Percentiles rank a stretch among this genome's conserved stretches.
These are phyloP conservation scores for Salvia miltiorrhiza DNA, from an alignment of 257 asterid species.

Conservation along the genomic window DNA sequence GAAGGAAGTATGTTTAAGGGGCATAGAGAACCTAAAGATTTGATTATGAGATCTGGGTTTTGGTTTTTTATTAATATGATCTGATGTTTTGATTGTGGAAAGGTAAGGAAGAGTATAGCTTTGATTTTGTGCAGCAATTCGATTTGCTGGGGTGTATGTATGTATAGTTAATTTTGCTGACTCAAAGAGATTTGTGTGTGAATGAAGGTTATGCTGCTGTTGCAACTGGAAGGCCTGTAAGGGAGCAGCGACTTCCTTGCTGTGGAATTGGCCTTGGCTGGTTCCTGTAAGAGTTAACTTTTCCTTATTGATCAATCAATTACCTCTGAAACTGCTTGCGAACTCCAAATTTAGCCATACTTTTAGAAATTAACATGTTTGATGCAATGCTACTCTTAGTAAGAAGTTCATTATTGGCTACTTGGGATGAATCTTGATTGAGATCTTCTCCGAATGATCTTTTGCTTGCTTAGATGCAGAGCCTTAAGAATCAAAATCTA, in stretches of 20 bases:
- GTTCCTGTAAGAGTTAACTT: constrained; percentile 53
- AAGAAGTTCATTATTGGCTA: neutral
- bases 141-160: neutral
- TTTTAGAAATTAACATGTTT: neutral
- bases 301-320: constrained; percentile 1
- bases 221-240: constrained; percentile 63
- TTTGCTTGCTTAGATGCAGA: neutral
- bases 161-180: neutral
- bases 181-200: neutral
- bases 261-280: constrained; percentile 85
- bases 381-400: neutral
- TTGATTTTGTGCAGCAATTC: constrained; percentile 9
- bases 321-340: constrained; percentile 11
- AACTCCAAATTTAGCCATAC: neutral
- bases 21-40: neutral
- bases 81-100: neutral
- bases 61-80: neutral
- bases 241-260: constrained; percentile 71
- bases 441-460: neutral
- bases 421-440: neutral
- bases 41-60: constrained; percentile 16
- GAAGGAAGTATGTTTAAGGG: neutral
- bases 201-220: constrained; percentile 63
- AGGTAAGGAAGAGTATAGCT: neutral
- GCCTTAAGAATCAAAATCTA: neutral